These are phyloP conservation scores for Rutstroemia sp. DNA, from an alignment of 2,329 filamentous ascomycete species.

Conservation along the genomic window DNA sequence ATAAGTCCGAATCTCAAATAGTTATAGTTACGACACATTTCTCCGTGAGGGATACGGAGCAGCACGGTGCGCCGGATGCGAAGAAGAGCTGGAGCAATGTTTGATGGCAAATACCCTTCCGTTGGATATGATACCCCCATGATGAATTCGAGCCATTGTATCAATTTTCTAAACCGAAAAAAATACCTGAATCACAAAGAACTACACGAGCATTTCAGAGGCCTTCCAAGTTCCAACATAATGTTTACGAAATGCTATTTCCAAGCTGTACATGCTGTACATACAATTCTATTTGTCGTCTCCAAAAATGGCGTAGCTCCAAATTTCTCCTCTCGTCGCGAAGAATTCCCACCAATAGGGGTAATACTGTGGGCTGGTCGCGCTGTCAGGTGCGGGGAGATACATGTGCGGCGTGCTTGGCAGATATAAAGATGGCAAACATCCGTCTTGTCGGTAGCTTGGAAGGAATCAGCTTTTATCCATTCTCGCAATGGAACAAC, in stretches of 20 bases:
- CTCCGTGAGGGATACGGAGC: neutral
- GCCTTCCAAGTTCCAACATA: too few species aligned
- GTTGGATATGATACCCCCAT: neutral
- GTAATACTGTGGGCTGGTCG: neutral
- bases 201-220: too few species aligned
- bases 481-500: neutral
- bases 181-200: too few species aligned
- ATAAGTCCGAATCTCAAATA: neutral
- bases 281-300: neutral
- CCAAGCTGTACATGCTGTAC: too few species aligned
- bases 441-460: neutral
- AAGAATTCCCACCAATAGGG: slow-evolving; percentile 5
- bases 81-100: slow-evolving; percentile 2
- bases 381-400: slow-evolving; percentile 1
- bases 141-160: neutral
- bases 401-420: neutral
- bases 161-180: too few species aligned
- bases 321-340: neutral
- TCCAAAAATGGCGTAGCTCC: neutral
- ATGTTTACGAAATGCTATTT: too few species aligned
- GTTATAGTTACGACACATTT: neutral
- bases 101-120: neutral
- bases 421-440: neutral
- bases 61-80: neutral
- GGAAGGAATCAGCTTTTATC: neutral